Evolutionary conservation across 2,329 filamentous ascomycete species (phyloP).

Genomic region (Calycina marina): DNA sequence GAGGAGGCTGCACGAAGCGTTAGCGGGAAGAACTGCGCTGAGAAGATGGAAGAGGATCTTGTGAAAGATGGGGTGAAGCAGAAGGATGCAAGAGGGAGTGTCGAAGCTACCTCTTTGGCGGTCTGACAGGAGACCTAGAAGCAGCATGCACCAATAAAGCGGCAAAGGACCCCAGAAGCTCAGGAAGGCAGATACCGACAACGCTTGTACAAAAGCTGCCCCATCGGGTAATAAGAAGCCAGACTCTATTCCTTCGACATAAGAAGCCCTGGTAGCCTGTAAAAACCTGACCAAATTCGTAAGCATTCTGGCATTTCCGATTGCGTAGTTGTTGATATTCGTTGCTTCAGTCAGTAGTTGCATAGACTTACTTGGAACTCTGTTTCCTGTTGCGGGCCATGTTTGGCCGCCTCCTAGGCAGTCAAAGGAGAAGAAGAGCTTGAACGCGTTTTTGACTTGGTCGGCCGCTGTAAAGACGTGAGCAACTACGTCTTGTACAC

Average conservation of each 20-base stretch:
- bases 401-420: conserved; percentile 17
- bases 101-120: not conserved
- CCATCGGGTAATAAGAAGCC: too few species aligned
- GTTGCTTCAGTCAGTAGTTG: not conserved
- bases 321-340: not conserved
- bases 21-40: not conserved
- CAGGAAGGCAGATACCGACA: not conserved
- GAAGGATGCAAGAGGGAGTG: not conserved
- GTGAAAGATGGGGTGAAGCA: not conserved
- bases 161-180: not conserved
- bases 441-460: conserved; percentile 15
- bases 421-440: conserved; percentile 24
- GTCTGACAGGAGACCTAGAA: not conserved
- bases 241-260: not conserved
- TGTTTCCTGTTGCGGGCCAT: conserved; percentile 17
- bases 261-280: not conserved
- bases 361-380: not conserved
- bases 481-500: too few species aligned
- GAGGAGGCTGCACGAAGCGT: not conserved
- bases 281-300: not conserved
- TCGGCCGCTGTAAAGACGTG: conserved; percentile 23
- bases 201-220: not conserved
- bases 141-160: not conserved
- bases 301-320: not conserved
- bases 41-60: not conserved